phyloP scores from a whole-genome alignment of 805 yeast species.

The Ogataea trehaloabstinens region DNA sequence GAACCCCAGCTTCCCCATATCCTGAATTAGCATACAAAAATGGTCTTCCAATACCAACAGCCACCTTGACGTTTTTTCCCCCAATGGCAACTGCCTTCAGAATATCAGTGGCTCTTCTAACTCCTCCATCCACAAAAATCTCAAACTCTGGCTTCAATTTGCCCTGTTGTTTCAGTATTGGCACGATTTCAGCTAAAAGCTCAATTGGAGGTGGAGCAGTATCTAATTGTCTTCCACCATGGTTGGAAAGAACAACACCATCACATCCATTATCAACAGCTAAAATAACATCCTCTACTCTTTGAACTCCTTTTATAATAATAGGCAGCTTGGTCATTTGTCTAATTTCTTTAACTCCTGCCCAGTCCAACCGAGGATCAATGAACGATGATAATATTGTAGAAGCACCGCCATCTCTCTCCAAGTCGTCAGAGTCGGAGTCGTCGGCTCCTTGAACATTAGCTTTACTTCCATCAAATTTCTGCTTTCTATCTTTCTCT shows the following conservation, averaged over 20 bases:
- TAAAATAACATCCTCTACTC: constrained; percentile 71
- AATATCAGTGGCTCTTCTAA: constrained; percentile 66
- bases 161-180: constrained; percentile 41
- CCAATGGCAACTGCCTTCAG: constrained; percentile 67
- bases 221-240: constrained; percentile 89
- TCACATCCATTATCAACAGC: constrained; percentile 72
- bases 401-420: constrained; percentile 61
- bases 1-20: constrained; percentile 65
- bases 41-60: constrained; percentile 71
- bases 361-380: constrained; percentile 65
- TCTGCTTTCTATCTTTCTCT: constrained; percentile 53
- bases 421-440: constrained; percentile 54
- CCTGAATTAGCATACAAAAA: constrained; percentile 61
- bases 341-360: constrained; percentile 57
- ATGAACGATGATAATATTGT: constrained; percentile 84
- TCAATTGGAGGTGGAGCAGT: constrained; percentile 77
- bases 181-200: constrained; percentile 68
- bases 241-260: constrained; percentile 84
- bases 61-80: constrained; percentile 67
- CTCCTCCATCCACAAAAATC: constrained; percentile 66
- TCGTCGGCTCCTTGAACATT: constrained; percentile 43
- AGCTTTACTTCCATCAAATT: constrained; percentile 36
- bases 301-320: constrained; percentile 79
- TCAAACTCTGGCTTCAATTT: constrained; percentile 52
- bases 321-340: constrained; percentile 61